Percentiles rank a stretch among this genome's conserved stretches.
Conservation (phyloP, 1,139 yeast species). For the Taiozyma onychis region DNA sequence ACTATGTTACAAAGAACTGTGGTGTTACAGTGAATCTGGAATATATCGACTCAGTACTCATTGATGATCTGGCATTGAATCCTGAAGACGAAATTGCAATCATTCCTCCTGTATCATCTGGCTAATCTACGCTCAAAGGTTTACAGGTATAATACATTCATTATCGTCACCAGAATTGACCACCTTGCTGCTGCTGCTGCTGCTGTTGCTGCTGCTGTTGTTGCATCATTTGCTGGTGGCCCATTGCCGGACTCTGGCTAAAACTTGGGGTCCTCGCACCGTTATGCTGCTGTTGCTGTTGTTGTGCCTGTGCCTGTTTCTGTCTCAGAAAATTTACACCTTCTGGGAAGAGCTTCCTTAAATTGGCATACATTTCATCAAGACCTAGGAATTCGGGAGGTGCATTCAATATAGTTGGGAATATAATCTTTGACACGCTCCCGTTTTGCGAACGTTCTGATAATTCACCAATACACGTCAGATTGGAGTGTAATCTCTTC, state of each 20-base stretch:
- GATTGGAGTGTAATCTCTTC: slow-evolving; percentile 23
- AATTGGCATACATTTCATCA: slow-evolving; percentile 18
- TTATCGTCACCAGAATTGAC: slow-evolving; percentile 2
- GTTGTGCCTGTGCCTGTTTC: slow-evolving; percentile 7
- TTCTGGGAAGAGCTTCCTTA: slow-evolving; percentile 23
- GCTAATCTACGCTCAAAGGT: background rate
- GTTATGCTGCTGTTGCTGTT: slow-evolving; percentile 3
- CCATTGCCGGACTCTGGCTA: background rate
- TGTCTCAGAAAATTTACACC: slow-evolving; percentile 18
- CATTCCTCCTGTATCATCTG: slow-evolving; percentile 21
- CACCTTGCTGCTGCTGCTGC: slow-evolving; percentile 7
- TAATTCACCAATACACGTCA: slow-evolving; percentile 24
- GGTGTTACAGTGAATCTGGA: slow-evolving; percentile 16
- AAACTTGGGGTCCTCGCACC: background rate
- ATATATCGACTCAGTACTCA: slow-evolving; percentile 7
- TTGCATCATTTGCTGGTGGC: slow-evolving; percentile 3
- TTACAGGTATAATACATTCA: background rate
- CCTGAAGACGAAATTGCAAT: slow-evolving; percentile 13
- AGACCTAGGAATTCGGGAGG: slow-evolving; percentile 22
- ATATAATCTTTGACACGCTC: slow-evolving; percentile 12
- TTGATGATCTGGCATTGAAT: background rate
- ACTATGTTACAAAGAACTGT: slow-evolving; percentile 8
- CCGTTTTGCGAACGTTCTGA: slow-evolving; percentile 19
- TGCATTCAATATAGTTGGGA: slow-evolving; percentile 20
- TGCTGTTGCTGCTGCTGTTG: slow-evolving; percentile 6